These are phyloP conservation scores for Trypanosoma lewisi DNA, from an alignment of 208 protist genomes.

Conservation along the genomic window DNA sequence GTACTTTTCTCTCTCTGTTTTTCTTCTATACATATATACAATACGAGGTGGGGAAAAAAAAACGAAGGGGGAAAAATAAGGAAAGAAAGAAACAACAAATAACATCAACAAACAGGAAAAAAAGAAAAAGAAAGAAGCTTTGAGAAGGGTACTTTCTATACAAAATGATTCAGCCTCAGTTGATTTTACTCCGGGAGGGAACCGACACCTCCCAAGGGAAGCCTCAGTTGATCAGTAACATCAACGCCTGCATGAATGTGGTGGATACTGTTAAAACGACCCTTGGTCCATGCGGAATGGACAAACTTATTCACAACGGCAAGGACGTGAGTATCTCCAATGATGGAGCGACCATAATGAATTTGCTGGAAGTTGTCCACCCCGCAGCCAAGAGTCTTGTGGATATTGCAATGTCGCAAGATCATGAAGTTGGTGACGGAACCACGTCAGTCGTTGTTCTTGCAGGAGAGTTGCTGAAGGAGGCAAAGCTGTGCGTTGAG, in stretches of 20 bases:
- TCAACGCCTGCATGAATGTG: constrained; percentile 98
- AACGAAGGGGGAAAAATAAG: neutral
- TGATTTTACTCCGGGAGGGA: constrained; percentile 99
- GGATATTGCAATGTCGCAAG: constrained; percentile 99
- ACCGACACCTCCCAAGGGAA: constrained; percentile 99
- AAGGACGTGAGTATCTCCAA: constrained; percentile 98
- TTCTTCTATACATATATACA: neutral
- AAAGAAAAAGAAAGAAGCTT: constrained; percentile 15
- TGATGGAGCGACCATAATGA: constrained; percentile 99
- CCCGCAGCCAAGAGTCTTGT: constrained; percentile 99
- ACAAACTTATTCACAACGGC: constrained; percentile 99
- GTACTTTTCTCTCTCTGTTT: neutral
- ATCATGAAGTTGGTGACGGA: constrained; percentile 99
- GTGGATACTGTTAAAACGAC: constrained; percentile 96
- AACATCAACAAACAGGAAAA: constrained; percentile 8
- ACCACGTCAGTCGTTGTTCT: constrained; percentile 99
- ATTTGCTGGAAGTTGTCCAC: constrained; percentile 99
- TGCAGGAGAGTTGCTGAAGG: constrained; percentile 97
- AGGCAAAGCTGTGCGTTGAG: constrained; percentile 98
- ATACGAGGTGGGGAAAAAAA: neutral
- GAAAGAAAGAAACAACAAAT: constrained; percentile 8
- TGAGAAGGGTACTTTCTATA: neutral
- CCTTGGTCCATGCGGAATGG: constrained; percentile 99
- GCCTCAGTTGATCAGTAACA: constrained; percentile 99
- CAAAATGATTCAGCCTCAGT: constrained; percentile 93